phyloP scores from a whole-genome alignment of 108 stramenopile species.

The Skeletonema menzelii region DNA sequence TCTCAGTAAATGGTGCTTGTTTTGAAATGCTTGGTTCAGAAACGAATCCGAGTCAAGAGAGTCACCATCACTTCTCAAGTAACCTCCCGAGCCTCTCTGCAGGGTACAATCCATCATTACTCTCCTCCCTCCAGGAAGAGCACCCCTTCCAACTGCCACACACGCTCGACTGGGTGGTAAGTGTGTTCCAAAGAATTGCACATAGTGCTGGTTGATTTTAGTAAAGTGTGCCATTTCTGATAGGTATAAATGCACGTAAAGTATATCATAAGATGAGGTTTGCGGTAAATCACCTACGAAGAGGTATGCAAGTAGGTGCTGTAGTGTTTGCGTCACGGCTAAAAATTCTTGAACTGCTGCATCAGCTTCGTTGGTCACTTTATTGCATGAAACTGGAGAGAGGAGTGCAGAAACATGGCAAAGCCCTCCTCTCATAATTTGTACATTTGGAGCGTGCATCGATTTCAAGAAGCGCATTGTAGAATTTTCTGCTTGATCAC shows the following conservation, averaged over 20 bases:
- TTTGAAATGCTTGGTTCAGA: slow-evolving; percentile 47
- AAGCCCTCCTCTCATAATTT: slow-evolving; percentile 60
- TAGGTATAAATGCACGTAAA: slow-evolving; percentile 93
- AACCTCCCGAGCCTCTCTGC: slow-evolving; percentile 71
- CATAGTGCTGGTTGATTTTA: slow-evolving; percentile 87
- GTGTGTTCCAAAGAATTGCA: slow-evolving; percentile 72
- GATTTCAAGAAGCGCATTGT: neutral
- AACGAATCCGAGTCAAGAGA: slow-evolving; percentile 22
- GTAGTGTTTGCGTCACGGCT: slow-evolving; percentile 40
- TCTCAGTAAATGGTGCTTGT: slow-evolving; percentile 57
- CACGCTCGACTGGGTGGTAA: slow-evolving; percentile 85
- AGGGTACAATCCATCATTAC: slow-evolving; percentile 84
- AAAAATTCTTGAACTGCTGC: slow-evolving; percentile 66
- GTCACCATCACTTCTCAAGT: slow-evolving; percentile 51
- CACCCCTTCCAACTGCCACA: slow-evolving; percentile 67
- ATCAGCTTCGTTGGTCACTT: slow-evolving; percentile 46
- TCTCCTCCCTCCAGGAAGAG: slow-evolving; percentile 73
- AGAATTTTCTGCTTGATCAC: neutral
- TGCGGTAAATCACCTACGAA: slow-evolving; percentile 13
- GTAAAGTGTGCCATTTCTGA: slow-evolving; percentile 90
- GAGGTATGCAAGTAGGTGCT: slow-evolving; percentile 21
- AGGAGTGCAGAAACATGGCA: slow-evolving; percentile 74
- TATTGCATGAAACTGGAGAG: slow-evolving; percentile 52
- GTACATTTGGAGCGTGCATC: slow-evolving; percentile 51
- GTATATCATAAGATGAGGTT: slow-evolving; percentile 73